Percentiles rank a stretch among this genome's conserved stretches.
Evolutionary conservation across 2,329 filamentous ascomycete species (phyloP).

Genomic region (Helminthosporium solani): DNA sequence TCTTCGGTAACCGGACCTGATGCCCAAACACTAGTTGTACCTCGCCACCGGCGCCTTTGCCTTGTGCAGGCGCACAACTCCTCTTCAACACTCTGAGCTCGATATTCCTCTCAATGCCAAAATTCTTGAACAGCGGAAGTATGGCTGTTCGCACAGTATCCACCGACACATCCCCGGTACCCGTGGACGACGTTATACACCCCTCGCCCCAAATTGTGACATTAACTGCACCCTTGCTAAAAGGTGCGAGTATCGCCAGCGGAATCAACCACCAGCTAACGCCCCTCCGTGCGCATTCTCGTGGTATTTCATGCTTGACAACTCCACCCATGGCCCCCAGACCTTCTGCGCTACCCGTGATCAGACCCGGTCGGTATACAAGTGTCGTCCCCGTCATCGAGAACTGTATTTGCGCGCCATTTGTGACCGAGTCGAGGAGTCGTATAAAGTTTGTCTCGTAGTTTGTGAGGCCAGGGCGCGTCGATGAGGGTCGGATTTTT

Average conservation of each 20-base stretch:
- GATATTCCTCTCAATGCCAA: constrained; percentile 83
- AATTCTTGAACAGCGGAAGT: constrained; percentile 83
- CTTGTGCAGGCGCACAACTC: constrained; percentile 67
- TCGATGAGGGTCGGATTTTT: constrained; percentile 85
- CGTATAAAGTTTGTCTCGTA: constrained; percentile 96
- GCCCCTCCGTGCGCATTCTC: constrained; percentile 73
- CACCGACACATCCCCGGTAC: constrained; percentile 81
- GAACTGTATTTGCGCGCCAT: constrained; percentile 92
- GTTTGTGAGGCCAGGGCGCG: constrained; percentile 82
- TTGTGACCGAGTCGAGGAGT: constrained; percentile 90
- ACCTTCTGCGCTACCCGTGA: constrained; percentile 79
- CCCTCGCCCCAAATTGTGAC: constrained; percentile 87
- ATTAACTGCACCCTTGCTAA: constrained; percentile 88
- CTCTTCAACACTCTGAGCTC: constrained; percentile 80
- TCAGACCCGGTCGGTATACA: constrained; percentile 86
- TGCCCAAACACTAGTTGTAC: constrained; percentile 94
- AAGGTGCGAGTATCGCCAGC: constrained; percentile 86
- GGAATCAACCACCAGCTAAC: constrained; percentile 91
- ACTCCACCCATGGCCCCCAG: constrained; percentile 72
- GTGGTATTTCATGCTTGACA: constrained; percentile 76
- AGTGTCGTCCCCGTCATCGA: constrained; percentile 94
- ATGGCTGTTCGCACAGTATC: constrained; percentile 93
- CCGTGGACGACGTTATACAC: constrained; percentile 85
- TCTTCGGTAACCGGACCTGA: constrained; percentile 91
- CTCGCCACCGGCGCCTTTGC: constrained; percentile 79